phyloP scores from a whole-genome alignment of 495 filamentous ascomycete species.

The Xanthoparmelia taractica region DNA sequence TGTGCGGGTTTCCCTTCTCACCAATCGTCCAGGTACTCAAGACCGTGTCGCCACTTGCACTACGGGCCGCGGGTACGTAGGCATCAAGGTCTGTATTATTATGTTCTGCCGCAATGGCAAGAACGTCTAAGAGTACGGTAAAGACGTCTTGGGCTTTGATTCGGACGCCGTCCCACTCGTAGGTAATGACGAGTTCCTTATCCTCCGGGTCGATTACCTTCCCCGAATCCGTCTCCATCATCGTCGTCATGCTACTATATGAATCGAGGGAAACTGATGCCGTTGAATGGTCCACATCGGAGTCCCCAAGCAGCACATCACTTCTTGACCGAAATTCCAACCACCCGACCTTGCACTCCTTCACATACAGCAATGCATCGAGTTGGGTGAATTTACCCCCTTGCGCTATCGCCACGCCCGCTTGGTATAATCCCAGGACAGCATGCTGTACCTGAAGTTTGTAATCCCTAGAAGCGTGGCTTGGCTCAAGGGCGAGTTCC shows the following conservation, averaged over 20 bases:
- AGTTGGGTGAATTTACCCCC: neutral
- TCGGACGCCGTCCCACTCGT: neutral
- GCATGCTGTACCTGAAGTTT: neutral
- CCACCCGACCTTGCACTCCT: neutral
- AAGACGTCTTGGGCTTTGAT: slow-evolving; percentile 5
- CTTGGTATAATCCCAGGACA: neutral
- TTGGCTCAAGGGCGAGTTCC: neutral
- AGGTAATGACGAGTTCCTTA: neutral
- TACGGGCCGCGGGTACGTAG: neutral
- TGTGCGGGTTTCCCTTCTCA: neutral
- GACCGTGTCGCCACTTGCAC: neutral
- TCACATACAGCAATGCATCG: neutral
- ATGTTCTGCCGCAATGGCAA: neutral
- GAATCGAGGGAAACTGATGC: too few species aligned
- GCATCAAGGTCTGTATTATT: neutral
- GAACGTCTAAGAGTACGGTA: neutral
- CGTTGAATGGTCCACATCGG: neutral
- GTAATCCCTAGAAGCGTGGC: neutral
- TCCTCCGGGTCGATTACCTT: neutral
- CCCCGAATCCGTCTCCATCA: neutral
- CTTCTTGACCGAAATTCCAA: neutral
- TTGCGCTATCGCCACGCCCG: neutral
- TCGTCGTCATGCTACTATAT: neutral
- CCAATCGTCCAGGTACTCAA: neutral
- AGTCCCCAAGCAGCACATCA: neutral